A percentile compares a stretch with the other conserved stretches of the same genome.
Conservation (phyloP, 2,329 filamentous ascomycete genomes). For the Aspergillus oerlinghausenensis region DNA sequence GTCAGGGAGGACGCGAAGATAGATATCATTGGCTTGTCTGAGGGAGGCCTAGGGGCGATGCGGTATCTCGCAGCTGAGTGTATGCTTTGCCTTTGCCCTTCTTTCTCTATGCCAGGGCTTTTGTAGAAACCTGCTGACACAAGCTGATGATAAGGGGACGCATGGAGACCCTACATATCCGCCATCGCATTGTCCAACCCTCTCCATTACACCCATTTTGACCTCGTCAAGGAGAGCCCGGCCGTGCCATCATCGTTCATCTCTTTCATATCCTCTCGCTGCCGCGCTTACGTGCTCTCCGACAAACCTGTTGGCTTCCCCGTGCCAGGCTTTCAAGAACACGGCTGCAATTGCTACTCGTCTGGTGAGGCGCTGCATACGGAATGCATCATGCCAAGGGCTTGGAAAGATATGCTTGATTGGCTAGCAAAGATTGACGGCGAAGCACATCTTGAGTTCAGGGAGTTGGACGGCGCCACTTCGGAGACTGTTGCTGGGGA, state of each 20-base stretch:
- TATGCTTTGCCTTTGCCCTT: slow-evolving; percentile 34
- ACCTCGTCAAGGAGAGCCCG: slow-evolving; percentile 18
- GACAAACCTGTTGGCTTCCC: slow-evolving; percentile 48
- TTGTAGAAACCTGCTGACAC: background rate
- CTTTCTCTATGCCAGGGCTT: background rate
- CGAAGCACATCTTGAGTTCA: slow-evolving; percentile 33
- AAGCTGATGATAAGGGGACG: slow-evolving; percentile 27
- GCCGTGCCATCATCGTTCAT: slow-evolving; percentile 15
- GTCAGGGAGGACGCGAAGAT: slow-evolving; percentile 51
- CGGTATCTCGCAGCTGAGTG: slow-evolving; percentile 54
- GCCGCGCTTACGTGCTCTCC: slow-evolving; percentile 59
- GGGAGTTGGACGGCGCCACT: slow-evolving; percentile 10
- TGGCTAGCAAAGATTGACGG: slow-evolving; percentile 55
- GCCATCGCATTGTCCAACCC: slow-evolving; percentile 39
- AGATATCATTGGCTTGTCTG: slow-evolving; percentile 67
- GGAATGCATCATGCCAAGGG: slow-evolving; percentile 60
- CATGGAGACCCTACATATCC: slow-evolving; percentile 37
- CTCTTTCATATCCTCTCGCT: slow-evolving; percentile 46
- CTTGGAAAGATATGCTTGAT: slow-evolving; percentile 51
- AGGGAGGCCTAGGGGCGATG: slow-evolving; percentile 57
- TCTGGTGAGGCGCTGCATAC: slow-evolving; percentile 55
- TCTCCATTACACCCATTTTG: slow-evolving; percentile 26
- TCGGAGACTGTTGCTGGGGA: background rate
- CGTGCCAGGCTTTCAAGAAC: slow-evolving; percentile 50
- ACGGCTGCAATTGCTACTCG: slow-evolving; percentile 66